Evolutionary conservation across 192 early-diverging fungal species (phyloP).

Genomic region (Linderina pennispora): DNA sequence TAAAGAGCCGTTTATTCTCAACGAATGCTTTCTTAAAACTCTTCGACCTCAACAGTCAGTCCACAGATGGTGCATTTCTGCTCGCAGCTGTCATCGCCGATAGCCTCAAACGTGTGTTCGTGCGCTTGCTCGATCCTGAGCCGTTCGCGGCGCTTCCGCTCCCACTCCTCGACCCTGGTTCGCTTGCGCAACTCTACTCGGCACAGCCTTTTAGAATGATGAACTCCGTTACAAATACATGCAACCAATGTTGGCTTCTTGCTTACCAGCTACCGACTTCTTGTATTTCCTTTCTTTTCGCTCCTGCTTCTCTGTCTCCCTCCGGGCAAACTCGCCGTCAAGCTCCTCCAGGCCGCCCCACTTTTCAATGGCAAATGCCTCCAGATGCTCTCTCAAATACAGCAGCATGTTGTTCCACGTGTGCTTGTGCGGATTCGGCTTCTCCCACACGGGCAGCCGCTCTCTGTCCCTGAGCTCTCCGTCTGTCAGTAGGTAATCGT

Average conservation of each 20-base stretch:
- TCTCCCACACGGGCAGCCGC: conserved; percentile 74
- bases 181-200: conserved; percentile 65
- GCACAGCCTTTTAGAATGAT: neutral
- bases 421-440: conserved; percentile 90
- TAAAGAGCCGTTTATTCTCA: neutral
- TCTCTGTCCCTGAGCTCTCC: conserved; percentile 81
- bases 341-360: conserved; percentile 83
- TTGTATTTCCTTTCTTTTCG: conserved; percentile 84
- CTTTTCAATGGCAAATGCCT: conserved; percentile 89
- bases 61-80: conserved; percentile 57
- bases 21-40: conserved; percentile 46
- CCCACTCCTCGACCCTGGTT: conserved; percentile 70
- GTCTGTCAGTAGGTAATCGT: conserved; percentile 95
- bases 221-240: neutral
- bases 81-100: conserved; percentile 46
- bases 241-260: no score
- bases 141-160: conserved; percentile 36
- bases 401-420: conserved; percentile 98
- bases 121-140: conserved; percentile 59
- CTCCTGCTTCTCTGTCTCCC: conserved; percentile 69
- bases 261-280: conserved; percentile 60
- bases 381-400: conserved; percentile 80
- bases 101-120: conserved; percentile 65
- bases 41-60: conserved; percentile 59
- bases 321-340: conserved; percentile 80